Base-by-base conservation (phyloP, 225 moss, liverwort and hornwort genomes). In the Pleurozium schreberi region DNA sequence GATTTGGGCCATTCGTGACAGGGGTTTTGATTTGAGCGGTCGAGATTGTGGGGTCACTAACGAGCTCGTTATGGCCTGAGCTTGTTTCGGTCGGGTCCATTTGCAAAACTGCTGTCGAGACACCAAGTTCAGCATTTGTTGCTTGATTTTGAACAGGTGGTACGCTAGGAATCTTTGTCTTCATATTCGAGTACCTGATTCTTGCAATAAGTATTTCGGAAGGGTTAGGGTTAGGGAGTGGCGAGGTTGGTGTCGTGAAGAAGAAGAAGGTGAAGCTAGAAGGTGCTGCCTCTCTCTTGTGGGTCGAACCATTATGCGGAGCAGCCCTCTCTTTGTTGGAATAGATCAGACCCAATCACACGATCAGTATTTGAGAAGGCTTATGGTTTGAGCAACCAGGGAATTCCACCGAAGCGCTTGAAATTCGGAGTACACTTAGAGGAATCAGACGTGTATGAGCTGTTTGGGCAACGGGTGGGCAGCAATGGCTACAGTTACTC, bases 371-470 rank as follows among this genome's bases (percentile, higher is more conserved):
- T 67, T 38, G 67, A 67, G 38, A 67, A 67, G 5, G 67, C 38
- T 10, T 68, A 68, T 21, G n/a, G 1, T n/a, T 68, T 68, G 22
- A 68, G 6, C n/a, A 68, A n/a, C 12, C 0, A 68, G 4, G 12
- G n/a, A 12, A n/a, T 68, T 20, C 2, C 22, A n/a, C 12, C 21
- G 4, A n/a, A 68, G 4, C 7, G 2, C 12, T 68, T 68, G 38
- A n/a, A 68, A 38, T 68, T 68, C 7, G n/a, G n/a, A 22, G 68
- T 22, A 2, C n/a, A n/a, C 6, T 68, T 68, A 22, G n/a, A 68
- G 1, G 4, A 68, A 68, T 68, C n/a, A 3, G 4, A 67, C 6
- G n/a, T 22, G 0, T 22, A 68, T n/a, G n/a, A 2, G 1, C 12
- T 68, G 22, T n/a, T 68, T n/a, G 12, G 12, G 12, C n/a, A 0